These are phyloP conservation scores for Acer campestre DNA, from an alignment of 345 rosid genomes.

Conservation along the genomic window DNA sequence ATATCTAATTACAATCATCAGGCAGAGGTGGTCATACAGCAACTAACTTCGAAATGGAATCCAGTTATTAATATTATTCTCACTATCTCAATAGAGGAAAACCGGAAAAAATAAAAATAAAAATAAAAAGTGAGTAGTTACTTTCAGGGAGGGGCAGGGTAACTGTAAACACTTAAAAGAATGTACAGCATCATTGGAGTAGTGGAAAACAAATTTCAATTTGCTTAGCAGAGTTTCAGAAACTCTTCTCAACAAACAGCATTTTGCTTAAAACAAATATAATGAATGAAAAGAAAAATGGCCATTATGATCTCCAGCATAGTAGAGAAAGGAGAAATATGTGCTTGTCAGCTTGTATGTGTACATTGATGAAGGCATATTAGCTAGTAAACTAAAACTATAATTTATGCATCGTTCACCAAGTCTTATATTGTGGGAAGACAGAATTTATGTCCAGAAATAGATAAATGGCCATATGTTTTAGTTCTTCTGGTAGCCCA, in stretches of 20 bases:
- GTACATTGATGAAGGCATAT: neutral
- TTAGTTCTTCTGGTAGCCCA: conserved; percentile 1
- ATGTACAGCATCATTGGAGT: neutral
- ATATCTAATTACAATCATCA: neutral
- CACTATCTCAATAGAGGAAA: neutral
- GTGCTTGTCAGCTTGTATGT: too few species aligned
- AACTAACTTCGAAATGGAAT: neutral
- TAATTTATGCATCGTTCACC: conserved; percentile 4
- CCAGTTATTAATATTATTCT: neutral
- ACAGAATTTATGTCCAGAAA: neutral
- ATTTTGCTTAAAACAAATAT: neutral
- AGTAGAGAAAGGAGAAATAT: neutral
- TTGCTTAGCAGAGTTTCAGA: neutral
- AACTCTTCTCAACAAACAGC: neutral
- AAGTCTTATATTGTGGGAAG: neutral
- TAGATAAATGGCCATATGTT: neutral
- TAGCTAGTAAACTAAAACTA: neutral
- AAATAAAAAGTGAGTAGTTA: neutral
- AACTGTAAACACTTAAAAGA: neutral
- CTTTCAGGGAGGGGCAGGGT: neutral
- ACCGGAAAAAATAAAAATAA: neutral
- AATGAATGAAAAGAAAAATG: neutral
- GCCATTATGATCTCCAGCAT: neutral
- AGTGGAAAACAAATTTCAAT: neutral
- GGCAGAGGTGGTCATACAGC: neutral